Conservation (phyloP, 2,329 filamentous ascomycete genomes). For the Penicillium vulpinum region DNA sequence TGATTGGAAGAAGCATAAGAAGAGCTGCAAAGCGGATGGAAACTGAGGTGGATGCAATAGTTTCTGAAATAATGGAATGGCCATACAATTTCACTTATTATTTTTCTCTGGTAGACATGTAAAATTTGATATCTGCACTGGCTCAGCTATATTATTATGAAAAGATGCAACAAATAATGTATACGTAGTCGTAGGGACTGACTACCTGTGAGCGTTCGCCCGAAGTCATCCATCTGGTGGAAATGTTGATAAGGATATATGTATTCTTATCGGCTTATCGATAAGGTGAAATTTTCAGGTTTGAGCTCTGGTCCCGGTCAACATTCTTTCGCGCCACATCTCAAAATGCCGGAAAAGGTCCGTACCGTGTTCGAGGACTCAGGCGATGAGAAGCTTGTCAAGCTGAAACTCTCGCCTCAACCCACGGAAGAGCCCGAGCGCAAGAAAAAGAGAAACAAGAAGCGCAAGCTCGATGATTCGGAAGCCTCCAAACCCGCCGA, state of each 20-base stretch:
- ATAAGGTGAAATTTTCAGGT: conserved; percentile 23
- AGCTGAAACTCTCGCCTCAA: conserved; percentile 6
- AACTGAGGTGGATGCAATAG: not conserved
- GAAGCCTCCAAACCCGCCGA: conserved; percentile 7
- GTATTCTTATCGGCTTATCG: conserved; percentile 27
- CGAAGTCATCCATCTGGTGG: not conserved
- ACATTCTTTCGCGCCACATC: not conserved
- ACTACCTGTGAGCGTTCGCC: not conserved
- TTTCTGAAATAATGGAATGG: not conserved
- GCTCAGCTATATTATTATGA: not conserved
- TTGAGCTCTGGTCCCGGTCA: not conserved
- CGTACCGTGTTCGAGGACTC: conserved; percentile 22
- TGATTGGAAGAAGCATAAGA: not conserved
- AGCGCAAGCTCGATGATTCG: conserved; percentile 34
- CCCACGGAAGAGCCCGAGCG: conserved; percentile 8
- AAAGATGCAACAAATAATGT: not conserved
- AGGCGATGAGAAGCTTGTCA: conserved; percentile 28
- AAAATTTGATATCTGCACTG: not conserved
- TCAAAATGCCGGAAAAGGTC: conserved; percentile 28
- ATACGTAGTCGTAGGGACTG: not conserved
- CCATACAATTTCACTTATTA: not conserved
- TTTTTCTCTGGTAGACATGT: not conserved
- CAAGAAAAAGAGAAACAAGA: conserved; percentile 36
- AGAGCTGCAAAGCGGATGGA: not conserved
- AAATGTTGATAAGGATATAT: not conserved